phyloP scores from a whole-genome alignment of 2,329 filamentous ascomycete species.

The Pseudocercospora vitis region DNA sequence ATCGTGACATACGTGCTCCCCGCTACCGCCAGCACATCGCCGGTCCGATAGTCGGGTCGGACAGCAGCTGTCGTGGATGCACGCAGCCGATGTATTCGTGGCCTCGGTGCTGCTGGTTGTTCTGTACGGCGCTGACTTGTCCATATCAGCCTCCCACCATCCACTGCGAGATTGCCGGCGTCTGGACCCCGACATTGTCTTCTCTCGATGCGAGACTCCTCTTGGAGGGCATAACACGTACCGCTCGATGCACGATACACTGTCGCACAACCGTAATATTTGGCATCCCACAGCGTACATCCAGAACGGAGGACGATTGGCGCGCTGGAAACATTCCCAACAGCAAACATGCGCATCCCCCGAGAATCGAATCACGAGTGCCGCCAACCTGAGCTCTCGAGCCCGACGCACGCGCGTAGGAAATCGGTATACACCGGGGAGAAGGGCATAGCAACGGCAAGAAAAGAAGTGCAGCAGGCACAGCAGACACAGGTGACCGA shows the following conservation, averaged over 20 bases:
- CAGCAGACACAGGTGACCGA: slow-evolving; percentile 27
- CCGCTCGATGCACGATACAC: slow-evolving; percentile 16
- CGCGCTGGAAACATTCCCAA: neutral
- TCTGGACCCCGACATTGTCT: slow-evolving; percentile 12
- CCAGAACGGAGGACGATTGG: neutral
- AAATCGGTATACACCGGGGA: slow-evolving; percentile 23
- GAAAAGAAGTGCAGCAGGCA: slow-evolving; percentile 22
- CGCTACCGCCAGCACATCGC: slow-evolving; percentile 13
- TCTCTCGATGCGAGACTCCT: slow-evolving; percentile 15
- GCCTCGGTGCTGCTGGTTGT: slow-evolving; percentile 11
- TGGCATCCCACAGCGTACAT: neutral
- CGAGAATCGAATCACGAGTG: slow-evolving; percentile 22
- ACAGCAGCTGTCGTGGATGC: slow-evolving; percentile 27
- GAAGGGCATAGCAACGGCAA: slow-evolving; percentile 23
- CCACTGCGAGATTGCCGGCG: neutral
- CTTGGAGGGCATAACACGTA: slow-evolving; percentile 16
- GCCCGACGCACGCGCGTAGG: slow-evolving; percentile 22
- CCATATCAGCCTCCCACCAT: slow-evolving; percentile 9
- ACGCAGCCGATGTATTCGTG: slow-evolving; percentile 17
- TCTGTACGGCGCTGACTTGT: slow-evolving; percentile 10
- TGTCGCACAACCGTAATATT: slow-evolving; percentile 16
- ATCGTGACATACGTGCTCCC: neutral
- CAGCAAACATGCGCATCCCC: slow-evolving; percentile 19
- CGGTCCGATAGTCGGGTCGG: slow-evolving; percentile 13
- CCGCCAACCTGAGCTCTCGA: slow-evolving; percentile 22